These are phyloP conservation scores for Diplodia sapinea DNA, from an alignment of 2,329 filamentous ascomycete species.

Conservation along the genomic window DNA sequence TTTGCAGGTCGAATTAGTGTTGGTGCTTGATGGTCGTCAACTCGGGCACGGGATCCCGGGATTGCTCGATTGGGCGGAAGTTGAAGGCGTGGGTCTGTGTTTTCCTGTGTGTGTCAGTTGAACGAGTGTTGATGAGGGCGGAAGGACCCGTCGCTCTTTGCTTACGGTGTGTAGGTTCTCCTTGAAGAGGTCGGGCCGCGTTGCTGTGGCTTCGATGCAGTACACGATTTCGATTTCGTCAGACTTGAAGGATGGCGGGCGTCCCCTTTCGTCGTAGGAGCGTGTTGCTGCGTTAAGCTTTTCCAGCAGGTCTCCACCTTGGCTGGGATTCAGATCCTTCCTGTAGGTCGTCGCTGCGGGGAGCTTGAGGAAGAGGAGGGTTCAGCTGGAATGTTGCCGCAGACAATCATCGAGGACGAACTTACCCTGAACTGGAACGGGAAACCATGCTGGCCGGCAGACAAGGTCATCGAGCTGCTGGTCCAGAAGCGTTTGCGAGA, in stretches of 20 bases:
- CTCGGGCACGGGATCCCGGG: slow-evolving; percentile 5
- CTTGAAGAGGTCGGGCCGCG: slow-evolving; percentile 7
- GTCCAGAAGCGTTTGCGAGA: background rate
- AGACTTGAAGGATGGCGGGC: background rate
- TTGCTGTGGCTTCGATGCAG: slow-evolving; percentile 15
- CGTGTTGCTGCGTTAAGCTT: background rate
- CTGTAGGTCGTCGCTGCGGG: slow-evolving; percentile 3
- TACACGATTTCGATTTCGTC: slow-evolving; percentile 16
- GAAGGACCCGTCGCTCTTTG: background rate
- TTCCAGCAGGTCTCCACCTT: background rate
- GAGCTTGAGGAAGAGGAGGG: background rate
- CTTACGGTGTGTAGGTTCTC: slow-evolving; percentile 21
- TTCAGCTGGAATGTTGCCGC: background rate
- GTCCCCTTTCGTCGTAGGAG: background rate
- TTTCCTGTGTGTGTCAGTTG: background rate
- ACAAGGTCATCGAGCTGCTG: background rate
- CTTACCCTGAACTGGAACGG: slow-evolving; percentile 6
- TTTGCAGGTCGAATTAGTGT: slow-evolving; percentile 17
- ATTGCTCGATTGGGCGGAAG: slow-evolving; percentile 23
- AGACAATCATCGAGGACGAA: too few relatives aligned
- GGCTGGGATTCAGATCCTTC: background rate
- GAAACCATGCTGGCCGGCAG: slow-evolving; percentile 7
- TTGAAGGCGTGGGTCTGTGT: slow-evolving; percentile 7
- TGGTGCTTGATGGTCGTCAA: slow-evolving; percentile 23
- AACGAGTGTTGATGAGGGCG: too few relatives aligned